phyloP scores from a whole-genome alignment of 169 alveolate genomes.

The Plasmodium knowlesi region DNA sequence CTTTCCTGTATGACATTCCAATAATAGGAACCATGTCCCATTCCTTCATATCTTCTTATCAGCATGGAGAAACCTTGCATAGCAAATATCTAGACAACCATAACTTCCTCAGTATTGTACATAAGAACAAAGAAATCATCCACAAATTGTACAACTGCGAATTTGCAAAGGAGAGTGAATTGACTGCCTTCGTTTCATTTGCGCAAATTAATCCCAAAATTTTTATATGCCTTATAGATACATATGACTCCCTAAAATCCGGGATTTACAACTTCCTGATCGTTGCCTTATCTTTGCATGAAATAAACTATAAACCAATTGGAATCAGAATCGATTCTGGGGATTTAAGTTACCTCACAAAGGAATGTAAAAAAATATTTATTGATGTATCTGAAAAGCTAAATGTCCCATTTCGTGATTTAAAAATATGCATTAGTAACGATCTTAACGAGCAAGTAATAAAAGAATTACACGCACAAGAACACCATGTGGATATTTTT shows the following conservation, averaged over 20 bases:
- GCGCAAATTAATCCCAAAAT: conserved; percentile 62
- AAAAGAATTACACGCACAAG: conserved; percentile 76
- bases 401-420: conserved; percentile 72
- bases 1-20: conserved; percentile 64
- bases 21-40: conserved; percentile 69
- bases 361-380: conserved; percentile 78
- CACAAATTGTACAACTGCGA: conserved; percentile 36
- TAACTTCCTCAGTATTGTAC: conserved; percentile 41
- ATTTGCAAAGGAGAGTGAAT: conserved; percentile 42
- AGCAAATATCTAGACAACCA: conserved; percentile 25
- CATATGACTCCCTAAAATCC: conserved; percentile 52
- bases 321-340: conserved; percentile 94
- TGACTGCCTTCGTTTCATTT: conserved; percentile 50
- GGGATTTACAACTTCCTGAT: conserved; percentile 91
- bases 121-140: conserved; percentile 56
- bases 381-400: conserved; percentile 74
- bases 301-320: conserved; percentile 78
- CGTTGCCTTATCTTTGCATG: conserved; percentile 87
- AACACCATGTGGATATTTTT: conserved; percentile 90
- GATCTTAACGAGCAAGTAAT: conserved; percentile 89
- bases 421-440: conserved; percentile 88
- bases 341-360: conserved; percentile 87
- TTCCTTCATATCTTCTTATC: conserved; percentile 30
- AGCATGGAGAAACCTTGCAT: conserved; percentile 18
- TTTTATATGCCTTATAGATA: conserved; percentile 48